Evolutionary conservation across 129 eudicot species (phyloP).

Genomic region (Flaveria robusta): DNA sequence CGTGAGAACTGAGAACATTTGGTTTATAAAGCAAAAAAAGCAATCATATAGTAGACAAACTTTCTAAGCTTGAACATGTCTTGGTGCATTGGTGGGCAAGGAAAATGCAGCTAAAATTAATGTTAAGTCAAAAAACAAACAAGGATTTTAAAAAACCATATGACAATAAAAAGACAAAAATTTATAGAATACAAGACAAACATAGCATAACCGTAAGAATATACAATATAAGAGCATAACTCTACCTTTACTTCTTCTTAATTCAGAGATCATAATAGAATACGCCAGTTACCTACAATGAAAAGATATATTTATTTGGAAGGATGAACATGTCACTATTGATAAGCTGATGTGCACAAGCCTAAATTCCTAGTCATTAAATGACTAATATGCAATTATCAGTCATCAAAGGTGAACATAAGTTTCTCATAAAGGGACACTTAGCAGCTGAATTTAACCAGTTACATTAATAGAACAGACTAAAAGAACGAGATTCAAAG

Average conservation of each 20-base stretch:
- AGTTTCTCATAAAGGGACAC: background rate
- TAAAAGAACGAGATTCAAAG: background rate
- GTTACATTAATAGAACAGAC: background rate
- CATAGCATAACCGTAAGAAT: conserved; percentile 25
- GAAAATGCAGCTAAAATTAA: background rate
- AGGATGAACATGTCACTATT: conserved; percentile 59
- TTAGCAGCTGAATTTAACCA: background rate
- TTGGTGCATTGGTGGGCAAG: background rate
- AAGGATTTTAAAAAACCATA: conserved; percentile 18
- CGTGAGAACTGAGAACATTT: background rate
- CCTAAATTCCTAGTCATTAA: conserved; percentile 37
- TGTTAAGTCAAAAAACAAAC: conserved; percentile 8
- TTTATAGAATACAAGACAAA: conserved; percentile 9
- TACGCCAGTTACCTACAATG: conserved; percentile 96
- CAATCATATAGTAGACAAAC: conserved; percentile 8
- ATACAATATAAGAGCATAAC: conserved; percentile 61
- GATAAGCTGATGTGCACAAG: conserved; percentile 48
- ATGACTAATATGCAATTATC: background rate
- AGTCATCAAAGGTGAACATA: background rate
- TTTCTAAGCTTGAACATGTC: conserved; percentile 2
- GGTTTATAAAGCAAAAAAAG: background rate
- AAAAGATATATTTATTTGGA: conserved; percentile 85
- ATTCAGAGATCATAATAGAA: conserved; percentile 98
- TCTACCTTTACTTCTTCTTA: conserved; percentile 98
- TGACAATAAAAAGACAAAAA: background rate